Conservation (phyloP, 495 filamentous ascomycete genomes). For the Penicillium tannophilum region DNA sequence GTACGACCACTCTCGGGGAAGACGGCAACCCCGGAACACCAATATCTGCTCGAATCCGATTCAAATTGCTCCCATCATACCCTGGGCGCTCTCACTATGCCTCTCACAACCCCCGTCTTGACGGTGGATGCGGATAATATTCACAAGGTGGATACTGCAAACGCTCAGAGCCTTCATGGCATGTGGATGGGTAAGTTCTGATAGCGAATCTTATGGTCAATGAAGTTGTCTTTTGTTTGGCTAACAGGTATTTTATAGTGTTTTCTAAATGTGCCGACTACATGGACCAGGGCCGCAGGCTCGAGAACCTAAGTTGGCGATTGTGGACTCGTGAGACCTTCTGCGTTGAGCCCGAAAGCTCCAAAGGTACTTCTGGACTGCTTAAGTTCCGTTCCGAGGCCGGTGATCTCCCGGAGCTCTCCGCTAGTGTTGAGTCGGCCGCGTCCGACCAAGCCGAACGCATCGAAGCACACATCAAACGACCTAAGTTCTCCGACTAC, state of each 20-base stretch:
- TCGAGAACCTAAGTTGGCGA: constrained; percentile 96
- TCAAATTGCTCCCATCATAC: constrained; percentile 8
- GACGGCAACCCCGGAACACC: constrained; percentile 54
- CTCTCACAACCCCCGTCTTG: constrained; percentile 71
- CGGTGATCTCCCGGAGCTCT: constrained; percentile 77
- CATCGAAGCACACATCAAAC: constrained; percentile 65
- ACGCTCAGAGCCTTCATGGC: constrained; percentile 90
- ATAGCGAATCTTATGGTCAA: constrained; percentile 2
- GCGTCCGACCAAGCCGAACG: constrained; percentile 71
- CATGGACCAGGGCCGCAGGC: constrained; percentile 85
- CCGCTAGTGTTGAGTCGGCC: constrained; percentile 86
- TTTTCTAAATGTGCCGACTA: constrained; percentile 95
- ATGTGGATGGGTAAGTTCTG: constrained; percentile 91
- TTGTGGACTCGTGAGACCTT: constrained; percentile 97
- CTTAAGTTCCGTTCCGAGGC: constrained; percentile 47
- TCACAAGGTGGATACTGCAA: constrained; percentile 90
- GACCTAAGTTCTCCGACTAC: constrained; percentile 46
- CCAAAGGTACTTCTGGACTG: constrained; percentile 46
- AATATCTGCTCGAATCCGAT: constrained; percentile 12
- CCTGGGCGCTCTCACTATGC: constrained; percentile 51
- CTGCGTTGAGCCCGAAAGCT: constrained; percentile 76
- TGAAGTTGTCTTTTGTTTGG: constrained; percentile 2
- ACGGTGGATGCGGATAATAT: constrained; percentile 85
- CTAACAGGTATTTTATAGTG: constrained; percentile 53
- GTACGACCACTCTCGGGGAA: constrained; percentile 55